phyloP scores from a whole-genome alignment of 2,329 filamentous ascomycete genomes.

The Didymella lethalis region DNA sequence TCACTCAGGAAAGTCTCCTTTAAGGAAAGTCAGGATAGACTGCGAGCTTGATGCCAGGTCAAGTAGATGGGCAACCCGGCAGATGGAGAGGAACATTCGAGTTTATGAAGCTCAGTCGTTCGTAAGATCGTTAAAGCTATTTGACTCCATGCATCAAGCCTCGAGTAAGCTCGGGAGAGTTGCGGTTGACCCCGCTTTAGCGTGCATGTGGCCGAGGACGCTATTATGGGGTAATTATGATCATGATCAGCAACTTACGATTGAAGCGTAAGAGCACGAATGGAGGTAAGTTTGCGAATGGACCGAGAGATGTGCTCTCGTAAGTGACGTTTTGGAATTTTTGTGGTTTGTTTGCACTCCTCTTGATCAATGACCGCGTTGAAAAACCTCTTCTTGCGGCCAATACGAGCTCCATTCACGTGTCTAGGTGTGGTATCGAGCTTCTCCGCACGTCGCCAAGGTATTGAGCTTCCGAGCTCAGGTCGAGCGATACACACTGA shows the following conservation, averaged over 20 bases:
- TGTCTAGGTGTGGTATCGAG: not conserved
- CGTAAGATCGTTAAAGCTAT: not conserved
- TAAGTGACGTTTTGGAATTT: not conserved
- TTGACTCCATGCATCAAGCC: not conserved
- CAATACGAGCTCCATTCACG: not conserved
- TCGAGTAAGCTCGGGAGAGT: slow-evolving; percentile 13
- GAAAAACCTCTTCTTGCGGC: not conserved
- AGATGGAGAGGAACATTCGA: not conserved
- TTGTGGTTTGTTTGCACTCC: not conserved
- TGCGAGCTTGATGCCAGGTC: not conserved
- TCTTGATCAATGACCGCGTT: not conserved
- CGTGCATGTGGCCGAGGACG: slow-evolving; percentile 9
- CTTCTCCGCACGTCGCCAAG: not conserved
- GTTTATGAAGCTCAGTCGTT: not conserved
- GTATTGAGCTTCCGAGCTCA: slow-evolving; percentile 15
- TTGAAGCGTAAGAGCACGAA: not conserved
- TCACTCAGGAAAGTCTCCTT: not conserved
- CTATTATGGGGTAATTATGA: not conserved
- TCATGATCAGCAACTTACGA: not conserved
- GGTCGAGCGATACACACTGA: not conserved
- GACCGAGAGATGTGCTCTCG: not conserved
- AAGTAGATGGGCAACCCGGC: not conserved
- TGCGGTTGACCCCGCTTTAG: slow-evolving; percentile 17
- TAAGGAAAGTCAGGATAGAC: not conserved
- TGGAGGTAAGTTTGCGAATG: not conserved